Base-by-base conservation (phyloP, 768 basidiomycete species). In the Gelatoporia subvermispora region DNA sequence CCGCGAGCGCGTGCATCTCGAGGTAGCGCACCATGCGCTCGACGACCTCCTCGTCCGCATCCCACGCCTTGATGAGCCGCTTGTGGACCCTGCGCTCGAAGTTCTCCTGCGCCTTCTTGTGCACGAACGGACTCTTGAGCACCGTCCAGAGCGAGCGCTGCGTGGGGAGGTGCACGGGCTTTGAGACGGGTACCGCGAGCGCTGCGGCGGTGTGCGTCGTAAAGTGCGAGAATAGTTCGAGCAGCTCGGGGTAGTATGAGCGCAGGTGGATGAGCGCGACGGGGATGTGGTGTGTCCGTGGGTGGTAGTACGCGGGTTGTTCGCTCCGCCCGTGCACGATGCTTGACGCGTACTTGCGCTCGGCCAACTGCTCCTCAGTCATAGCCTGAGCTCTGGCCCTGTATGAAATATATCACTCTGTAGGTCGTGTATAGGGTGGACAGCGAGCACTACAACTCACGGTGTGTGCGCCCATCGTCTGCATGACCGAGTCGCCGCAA, bases 101-200 rank as follows among this genome's bases (percentile, higher is more conserved):
- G 68, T 97, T 98, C 72, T 98, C 93, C 67, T 97, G 93, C 16
- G 78, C 72, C 68, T 95, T 96, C 63, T 98, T 98, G 66, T 94
- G 86, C 4, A 80, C 84, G 62, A 98, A 98, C 9, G 95, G 94
- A 3, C 81, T 78, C 31, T 85, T 79, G 8, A 77, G 74, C 16
- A 96, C 93, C 0, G 95, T 96, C 84, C 89, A 91, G 9, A 96
- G 70, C 4, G 77, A 73, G 39, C 88, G 85, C 54, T 84, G 73
- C 2, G 78, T 89, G 0, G 92, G 93, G 0, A 95, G 78, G 3
- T 69, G 67, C 13, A 75, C 74, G 10, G 82, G 73, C 16, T 75
- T 72, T 2, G 89, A 84, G 28, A 77, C 72, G 1, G 93, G 91
- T 38, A 95, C 88, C 16, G 79, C 86, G 36, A 98, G 76, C 1